These are phyloP conservation scores for Sherardia arvensis DNA, from an alignment of 257 asterid genomes.

Conservation along the genomic window DNA sequence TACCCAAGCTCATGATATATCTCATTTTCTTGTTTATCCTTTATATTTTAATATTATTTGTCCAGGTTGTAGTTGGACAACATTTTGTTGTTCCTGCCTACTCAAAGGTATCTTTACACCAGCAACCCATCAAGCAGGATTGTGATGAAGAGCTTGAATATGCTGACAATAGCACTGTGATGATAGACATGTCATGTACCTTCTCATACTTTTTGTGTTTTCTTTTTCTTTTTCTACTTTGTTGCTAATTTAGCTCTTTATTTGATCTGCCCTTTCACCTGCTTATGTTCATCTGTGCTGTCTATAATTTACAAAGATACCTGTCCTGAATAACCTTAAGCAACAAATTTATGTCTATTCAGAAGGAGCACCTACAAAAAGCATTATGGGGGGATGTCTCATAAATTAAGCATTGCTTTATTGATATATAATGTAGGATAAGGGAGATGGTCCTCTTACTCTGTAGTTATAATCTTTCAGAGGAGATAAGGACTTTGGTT, in stretches of 20 bases:
- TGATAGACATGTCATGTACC: constrained; percentile 48
- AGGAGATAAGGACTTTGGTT: neutral
- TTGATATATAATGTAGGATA: neutral
- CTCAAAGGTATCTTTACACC: constrained; percentile 83
- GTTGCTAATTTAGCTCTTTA: neutral
- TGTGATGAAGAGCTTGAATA: constrained; percentile 99
- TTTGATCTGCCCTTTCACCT: neutral
- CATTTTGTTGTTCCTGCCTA: constrained; percentile 77
- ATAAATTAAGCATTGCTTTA: neutral
- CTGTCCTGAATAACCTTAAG: neutral
- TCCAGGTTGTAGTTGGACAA: constrained; percentile 75
- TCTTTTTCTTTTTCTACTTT: neutral
- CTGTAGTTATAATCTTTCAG: neutral
- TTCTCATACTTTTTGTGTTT: constrained; percentile 22
- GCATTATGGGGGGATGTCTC: neutral
- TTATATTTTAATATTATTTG: constrained; percentile 3
- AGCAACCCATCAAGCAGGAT: constrained; percentile 83
- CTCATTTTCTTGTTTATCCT: constrained; percentile 8
- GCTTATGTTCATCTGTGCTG: neutral
- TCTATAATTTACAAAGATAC: neutral
- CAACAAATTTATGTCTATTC: neutral
- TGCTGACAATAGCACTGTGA: constrained; percentile 74
- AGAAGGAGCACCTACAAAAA: neutral
- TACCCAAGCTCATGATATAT: constrained; percentile 11
- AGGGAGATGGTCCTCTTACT: neutral